Evolutionary conservation across 1,284 basidiomycete genomes (phyloP), one percentile per base, ranked within the genome.

Genomic region (Irpex sp.): DNA sequence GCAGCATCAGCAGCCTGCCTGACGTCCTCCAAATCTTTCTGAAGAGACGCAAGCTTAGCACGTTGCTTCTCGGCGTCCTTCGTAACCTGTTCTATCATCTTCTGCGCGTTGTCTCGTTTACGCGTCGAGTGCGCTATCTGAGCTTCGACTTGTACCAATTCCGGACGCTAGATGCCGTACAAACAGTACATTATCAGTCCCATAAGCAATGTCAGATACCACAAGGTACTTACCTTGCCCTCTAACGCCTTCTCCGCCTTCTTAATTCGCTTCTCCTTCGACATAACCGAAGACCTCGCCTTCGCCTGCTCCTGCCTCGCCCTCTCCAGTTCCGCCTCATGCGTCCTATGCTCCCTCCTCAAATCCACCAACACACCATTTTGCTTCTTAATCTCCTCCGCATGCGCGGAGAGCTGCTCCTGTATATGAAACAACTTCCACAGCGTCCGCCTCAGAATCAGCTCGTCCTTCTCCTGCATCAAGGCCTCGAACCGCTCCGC

Each of bases 391-490:
- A 97, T 93, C 47, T 85, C 81, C 19, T 79, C 75, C 0, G 87
- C 83, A 58, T 93, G 90, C 33, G 77, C 76, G 67, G 90, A 86
- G 49, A 97, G 90, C 8, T 86, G 84, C 65, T 88, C 80, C 67
- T 96, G 90, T 61, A 99, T 92, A 72, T 98, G 93, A 71, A 86
- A 98, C 5, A 99, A 77, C 68, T 91, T 92, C 84, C 93, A 96
- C 8, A 99, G 78, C 7, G 95, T 82, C 55, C 94, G 90, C 45
- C 87, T 88, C 7, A 96, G 80, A 42, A 94, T 85, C 55, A 92
- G 80, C 56, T 88, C 83, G 63, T 97, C 93, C 90, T 94, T 76
- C 66, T 96, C 87, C 58, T 87, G 77, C 67, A 86, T 85, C 6
- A 98, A 78, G 16, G 79, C 79, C 72, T 96, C 90, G 70, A 96